Conservation (phyloP, 805 yeast species). For the Lipomyces sp. region DNA sequence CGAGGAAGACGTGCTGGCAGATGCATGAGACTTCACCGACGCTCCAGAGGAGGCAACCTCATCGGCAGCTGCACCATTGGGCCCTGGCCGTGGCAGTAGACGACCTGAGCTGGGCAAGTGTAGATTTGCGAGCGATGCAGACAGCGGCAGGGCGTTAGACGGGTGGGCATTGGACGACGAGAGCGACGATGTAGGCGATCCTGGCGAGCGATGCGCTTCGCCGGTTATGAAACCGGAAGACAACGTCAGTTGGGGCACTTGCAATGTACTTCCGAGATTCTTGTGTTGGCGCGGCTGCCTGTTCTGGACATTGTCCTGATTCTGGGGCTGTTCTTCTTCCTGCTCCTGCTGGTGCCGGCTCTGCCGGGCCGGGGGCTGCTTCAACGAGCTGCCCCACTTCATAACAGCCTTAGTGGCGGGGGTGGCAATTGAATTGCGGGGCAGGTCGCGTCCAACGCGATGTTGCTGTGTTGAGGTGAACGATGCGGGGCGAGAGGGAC, state of each 20-base stretch:
- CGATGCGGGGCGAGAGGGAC: no score
- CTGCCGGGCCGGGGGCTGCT: neutral
- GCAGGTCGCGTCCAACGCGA: no score
- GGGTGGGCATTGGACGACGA: no score
- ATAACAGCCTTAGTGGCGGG: slow-evolving; percentile 3
- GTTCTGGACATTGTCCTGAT: no score
- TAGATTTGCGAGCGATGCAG: no score
- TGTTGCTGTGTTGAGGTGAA: no score
- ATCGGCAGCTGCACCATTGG: no score
- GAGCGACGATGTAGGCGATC: neutral
- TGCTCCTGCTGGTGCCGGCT: neutral
- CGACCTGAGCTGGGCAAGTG: no score
- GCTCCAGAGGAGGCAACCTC: no score
- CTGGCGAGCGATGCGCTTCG: neutral
- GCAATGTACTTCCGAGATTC: neutral
- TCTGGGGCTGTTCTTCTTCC: no score
- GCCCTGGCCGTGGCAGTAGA: no score
- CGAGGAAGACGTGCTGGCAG: neutral
- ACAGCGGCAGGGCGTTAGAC: no score
- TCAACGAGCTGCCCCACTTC: slow-evolving; percentile 16
- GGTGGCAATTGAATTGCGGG: neutral
- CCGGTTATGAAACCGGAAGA: neutral
- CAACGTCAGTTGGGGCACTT: neutral
- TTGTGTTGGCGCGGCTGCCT: neutral
- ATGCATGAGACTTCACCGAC: neutral